phyloP scores from a whole-genome alignment of 2,329 filamentous ascomycete species.

The Colletotrichum endophyticum region DNA sequence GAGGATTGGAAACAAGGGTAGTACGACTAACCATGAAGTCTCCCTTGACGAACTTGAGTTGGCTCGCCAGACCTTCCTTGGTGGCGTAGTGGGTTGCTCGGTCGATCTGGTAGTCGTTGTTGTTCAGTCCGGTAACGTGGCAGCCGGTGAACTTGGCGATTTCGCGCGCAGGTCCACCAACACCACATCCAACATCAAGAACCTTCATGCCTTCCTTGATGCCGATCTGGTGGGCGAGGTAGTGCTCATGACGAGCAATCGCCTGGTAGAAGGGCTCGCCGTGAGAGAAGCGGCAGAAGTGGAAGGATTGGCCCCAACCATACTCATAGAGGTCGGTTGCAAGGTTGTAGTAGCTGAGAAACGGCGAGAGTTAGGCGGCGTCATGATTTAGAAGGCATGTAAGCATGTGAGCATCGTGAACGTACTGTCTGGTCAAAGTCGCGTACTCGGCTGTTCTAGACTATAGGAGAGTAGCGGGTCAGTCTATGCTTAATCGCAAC shows the following conservation, averaged over 20 bases:
- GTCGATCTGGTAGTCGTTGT: constrained; percentile 97
- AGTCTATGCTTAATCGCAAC: background rate
- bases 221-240: constrained; percentile 84
- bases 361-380: background rate
- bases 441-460: constrained; percentile 83
- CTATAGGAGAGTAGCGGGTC: constrained; percentile 40
- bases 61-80: constrained; percentile 77
- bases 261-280: constrained; percentile 87
- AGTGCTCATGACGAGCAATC: constrained; percentile 94
- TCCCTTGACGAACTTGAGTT: constrained; percentile 84
- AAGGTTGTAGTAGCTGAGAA: constrained; percentile 82
- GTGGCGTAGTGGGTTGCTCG: constrained; percentile 81
- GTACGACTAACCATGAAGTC: constrained; percentile 80
- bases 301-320: constrained; percentile 91
- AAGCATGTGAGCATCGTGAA: constrained; percentile 19
- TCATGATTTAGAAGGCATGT: background rate
- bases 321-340: constrained; percentile 94
- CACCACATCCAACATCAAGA: constrained; percentile 93
- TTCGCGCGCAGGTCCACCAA: constrained; percentile 91
- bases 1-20: background rate
- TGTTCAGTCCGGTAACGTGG: constrained; percentile 89
- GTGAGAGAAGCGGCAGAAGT: constrained; percentile 90
- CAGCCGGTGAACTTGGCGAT: constrained; percentile 91
- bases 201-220: constrained; percentile 83
- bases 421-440: constrained; percentile 84